phyloP scores from a whole-genome alignment of 2,329 filamentous ascomycete species.

The Fusarium temperatum region DNA sequence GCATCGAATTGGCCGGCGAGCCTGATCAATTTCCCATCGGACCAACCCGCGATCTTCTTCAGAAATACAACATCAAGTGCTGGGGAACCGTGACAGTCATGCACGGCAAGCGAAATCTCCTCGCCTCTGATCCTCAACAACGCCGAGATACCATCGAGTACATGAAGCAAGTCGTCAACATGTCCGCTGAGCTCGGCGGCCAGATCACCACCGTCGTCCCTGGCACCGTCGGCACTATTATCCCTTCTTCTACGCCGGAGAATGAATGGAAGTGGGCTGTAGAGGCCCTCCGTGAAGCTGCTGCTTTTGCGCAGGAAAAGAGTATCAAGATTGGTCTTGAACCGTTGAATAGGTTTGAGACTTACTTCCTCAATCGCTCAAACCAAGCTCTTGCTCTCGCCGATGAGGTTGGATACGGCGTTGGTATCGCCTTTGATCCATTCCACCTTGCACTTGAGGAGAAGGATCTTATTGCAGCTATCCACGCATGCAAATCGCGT shows the following conservation, averaged over 20 bases:
- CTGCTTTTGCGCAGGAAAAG: slow-evolving; percentile 11
- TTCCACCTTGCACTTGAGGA: slow-evolving; percentile 33
- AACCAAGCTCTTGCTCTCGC: slow-evolving; percentile 34
- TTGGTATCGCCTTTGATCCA: slow-evolving; percentile 26
- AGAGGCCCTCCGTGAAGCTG: slow-evolving; percentile 19
- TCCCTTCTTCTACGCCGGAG: slow-evolving; percentile 16
- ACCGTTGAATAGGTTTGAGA: slow-evolving; percentile 35
- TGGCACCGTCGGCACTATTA: slow-evolving; percentile 20
- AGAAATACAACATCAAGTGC: slow-evolving; percentile 25
- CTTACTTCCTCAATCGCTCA: slow-evolving; percentile 33
- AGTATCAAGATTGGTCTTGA: slow-evolving; percentile 29
- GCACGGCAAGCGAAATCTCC: slow-evolving; percentile 27
- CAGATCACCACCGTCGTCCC: slow-evolving; percentile 22
- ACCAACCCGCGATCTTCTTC: slow-evolving; percentile 10
- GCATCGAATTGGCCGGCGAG: slow-evolving; percentile 28
- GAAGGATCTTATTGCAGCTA: slow-evolving; percentile 19
- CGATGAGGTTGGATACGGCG: slow-evolving; percentile 18
- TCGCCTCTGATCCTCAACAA: slow-evolving; percentile 22
- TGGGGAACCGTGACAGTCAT: slow-evolving; percentile 35
- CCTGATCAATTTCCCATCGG: slow-evolving; percentile 5
- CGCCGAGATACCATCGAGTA: slow-evolving; percentile 21
- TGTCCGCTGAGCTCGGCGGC: slow-evolving; percentile 25
- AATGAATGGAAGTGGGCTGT: slow-evolving; percentile 35
- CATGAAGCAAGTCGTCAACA: slow-evolving; percentile 26
- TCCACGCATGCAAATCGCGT: slow-evolving; percentile 5